Percentiles rank a stretch among this genome's conserved stretches.
phyloP scores from a whole-genome alignment of 2,329 filamentous ascomycete genomes.

The Ceratocystiopsis minuta region DNA sequence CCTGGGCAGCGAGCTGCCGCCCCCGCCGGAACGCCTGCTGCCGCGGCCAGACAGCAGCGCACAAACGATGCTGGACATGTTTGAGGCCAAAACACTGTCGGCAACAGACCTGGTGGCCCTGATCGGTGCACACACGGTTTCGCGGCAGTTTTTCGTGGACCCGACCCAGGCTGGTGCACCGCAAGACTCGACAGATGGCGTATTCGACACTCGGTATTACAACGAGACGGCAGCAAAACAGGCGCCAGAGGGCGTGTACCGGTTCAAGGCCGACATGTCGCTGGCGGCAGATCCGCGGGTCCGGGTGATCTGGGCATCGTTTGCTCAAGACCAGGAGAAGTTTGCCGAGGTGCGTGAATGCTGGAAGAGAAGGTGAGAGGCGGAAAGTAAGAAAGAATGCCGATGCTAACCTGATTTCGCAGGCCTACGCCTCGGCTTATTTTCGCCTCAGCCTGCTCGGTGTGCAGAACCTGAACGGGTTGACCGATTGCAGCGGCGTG shows the following conservation, averaged over 20 bases:
- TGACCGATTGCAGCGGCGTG: constrained; percentile 36
- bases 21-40: constrained; percentile 25
- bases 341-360: too few relatives aligned
- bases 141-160: constrained; percentile 28
- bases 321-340: constrained; percentile 7
- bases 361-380: too few relatives aligned
- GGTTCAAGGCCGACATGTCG: constrained; percentile 23
- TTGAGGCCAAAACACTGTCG: constrained; percentile 30
- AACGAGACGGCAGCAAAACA: constrained; percentile 16
- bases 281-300: constrained; percentile 21
- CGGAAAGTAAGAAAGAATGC: too few relatives aligned
- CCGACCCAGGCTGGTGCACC: constrained; percentile 17
- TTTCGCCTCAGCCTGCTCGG: constrained; percentile 36
- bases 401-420: too few relatives aligned
- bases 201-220: constrained; percentile 34
- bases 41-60: constrained; percentile 23
- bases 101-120: constrained; percentile 32
- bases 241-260: constrained; percentile 17
- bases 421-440: constrained; percentile 33
- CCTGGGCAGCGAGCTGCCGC: constrained; percentile 14
- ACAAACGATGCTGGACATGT: constrained; percentile 25
- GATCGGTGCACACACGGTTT: constrained; percentile 33
- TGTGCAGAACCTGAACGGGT: constrained; percentile 35
- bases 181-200: constrained; percentile 28
- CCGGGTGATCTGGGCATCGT: constrained; percentile 19